Evolutionary conservation across 2,329 filamentous ascomycete genomes (phyloP).

Genomic region (Allantophomopsis lycopodina): DNA sequence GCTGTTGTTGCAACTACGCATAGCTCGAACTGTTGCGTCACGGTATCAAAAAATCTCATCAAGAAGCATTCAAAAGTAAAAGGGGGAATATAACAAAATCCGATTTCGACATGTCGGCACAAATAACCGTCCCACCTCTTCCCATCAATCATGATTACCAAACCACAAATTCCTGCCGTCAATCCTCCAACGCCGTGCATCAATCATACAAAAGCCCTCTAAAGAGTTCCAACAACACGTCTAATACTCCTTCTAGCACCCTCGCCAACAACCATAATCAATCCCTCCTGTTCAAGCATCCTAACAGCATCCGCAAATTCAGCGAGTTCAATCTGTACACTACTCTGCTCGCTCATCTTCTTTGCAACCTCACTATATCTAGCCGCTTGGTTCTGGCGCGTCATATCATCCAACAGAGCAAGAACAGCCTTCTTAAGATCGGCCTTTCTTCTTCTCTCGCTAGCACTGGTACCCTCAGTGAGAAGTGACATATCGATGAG

Average conservation of each 20-base stretch:
- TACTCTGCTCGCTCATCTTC: constrained; percentile 56
- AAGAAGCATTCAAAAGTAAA: too few species aligned
- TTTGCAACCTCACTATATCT: constrained; percentile 69
- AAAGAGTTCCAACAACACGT: constrained; percentile 42
- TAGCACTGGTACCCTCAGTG: constrained; percentile 83
- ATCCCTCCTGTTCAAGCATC: constrained; percentile 71
- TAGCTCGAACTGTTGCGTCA: too few species aligned
- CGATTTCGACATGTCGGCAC: too few species aligned
- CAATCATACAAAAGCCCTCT: too few species aligned
- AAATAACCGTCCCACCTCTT: too few species aligned
- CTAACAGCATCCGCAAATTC: constrained; percentile 79
- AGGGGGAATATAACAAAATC: too few species aligned
- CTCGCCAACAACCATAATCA: constrained; percentile 69
- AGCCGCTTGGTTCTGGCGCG: constrained; percentile 50
- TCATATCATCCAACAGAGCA: constrained; percentile 67
- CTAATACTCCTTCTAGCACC: constrained; percentile 72
- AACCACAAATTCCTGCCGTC: too few species aligned
- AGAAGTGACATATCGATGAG: constrained; percentile 94
- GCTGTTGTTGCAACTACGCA: too few species aligned
- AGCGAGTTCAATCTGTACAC: constrained; percentile 55
- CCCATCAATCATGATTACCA: too few species aligned
- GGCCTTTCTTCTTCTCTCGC: constrained; percentile 69
- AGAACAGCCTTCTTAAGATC: constrained; percentile 76
- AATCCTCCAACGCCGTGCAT: too few species aligned
- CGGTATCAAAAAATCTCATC: too few species aligned